Evolutionary conservation across 2,329 filamentous ascomycete species (phyloP), one percentile per base, ranked within the genome.

Genomic region (Karstenula rhodostoma): DNA sequence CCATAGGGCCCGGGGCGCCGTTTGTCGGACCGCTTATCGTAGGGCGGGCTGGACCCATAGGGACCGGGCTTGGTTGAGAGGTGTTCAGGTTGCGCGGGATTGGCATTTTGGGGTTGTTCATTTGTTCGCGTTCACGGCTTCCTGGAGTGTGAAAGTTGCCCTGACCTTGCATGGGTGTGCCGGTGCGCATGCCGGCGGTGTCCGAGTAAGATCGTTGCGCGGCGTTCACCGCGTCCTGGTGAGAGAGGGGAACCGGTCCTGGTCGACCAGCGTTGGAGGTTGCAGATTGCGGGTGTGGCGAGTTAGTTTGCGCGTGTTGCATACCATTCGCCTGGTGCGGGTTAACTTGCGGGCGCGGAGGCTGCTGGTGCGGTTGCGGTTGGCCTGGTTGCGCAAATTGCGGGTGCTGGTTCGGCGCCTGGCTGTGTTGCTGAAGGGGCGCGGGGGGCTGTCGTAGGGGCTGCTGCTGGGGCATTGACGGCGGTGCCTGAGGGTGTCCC

Each of bases 81-180:
- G 90, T 87, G 48, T 90, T 89, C 50, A 98, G 84, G 42, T 86
- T 88, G 78, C 96, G 96, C 2, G 93, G 90, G 52, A 96, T 96
- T 0, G 89, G 89, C 82, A 95, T 90, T 75, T 93, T 93, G 48
- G 84, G 80, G 67, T 84, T 86, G 80, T 75, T 74, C 51, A 77
- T 71, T 62, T 77, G 76, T 59, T 79, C 75, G 56, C 75, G 74
- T 59, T 77, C 73, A 25, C 74, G 74, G 56, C 70, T 77, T 44
- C 73, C 75, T 48, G 69, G 68, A 13, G 63, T 62, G 54, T 72
- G 71, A 53, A 78, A 77, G 61, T 63, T 73, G 37, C 72, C 70
- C 46, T 72, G 70, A 13, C 68, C 69, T 52, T 76, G 73, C 66
- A 77, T 70, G 12, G 76, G 76, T 7, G 75, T 76, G 25, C 67